Conservation (phyloP, 2,329 filamentous ascomycete genomes). For the Ramularia endophylla region DNA sequence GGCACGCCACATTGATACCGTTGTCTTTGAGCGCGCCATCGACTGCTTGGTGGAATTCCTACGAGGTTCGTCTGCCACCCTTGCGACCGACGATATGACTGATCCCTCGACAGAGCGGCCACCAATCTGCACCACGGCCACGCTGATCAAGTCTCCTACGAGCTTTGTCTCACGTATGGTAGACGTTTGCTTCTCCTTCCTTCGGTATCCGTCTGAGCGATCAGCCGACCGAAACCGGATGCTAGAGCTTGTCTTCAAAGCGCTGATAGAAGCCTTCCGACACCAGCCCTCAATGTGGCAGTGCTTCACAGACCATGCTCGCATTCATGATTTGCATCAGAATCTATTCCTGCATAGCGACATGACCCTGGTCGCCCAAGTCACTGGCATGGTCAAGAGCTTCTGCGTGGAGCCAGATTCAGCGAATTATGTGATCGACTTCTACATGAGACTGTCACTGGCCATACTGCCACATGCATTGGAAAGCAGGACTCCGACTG, state of each 20-base stretch:
- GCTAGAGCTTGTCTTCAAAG: constrained; percentile 3
- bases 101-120: constrained; percentile 12
- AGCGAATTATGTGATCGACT: constrained; percentile 12
- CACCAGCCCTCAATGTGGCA: constrained; percentile 27
- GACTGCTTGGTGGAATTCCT: constrained; percentile 22
- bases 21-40: constrained; percentile 12
- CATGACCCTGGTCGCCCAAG: constrained; percentile 7
- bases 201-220: constrained; percentile 1
- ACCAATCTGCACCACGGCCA: constrained; percentile 5
- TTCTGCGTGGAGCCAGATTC: constrained; percentile 19
- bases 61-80: constrained; percentile 13
- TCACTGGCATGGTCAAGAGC: constrained; percentile 15
- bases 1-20: constrained; percentile 5
- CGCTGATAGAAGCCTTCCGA: constrained; percentile 10
- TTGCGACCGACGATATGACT: constrained; percentile 8
- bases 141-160: constrained; percentile 20
- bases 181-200: constrained; percentile 14
- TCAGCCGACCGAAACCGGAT: constrained; percentile 2
- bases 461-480: constrained; percentile 18
- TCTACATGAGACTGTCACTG: constrained; percentile 20
- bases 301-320: constrained; percentile 13
- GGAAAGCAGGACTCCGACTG: background rate
- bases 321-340: constrained; percentile 34
- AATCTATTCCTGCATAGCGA: constrained; percentile 20
- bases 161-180: constrained; percentile 18